Conservation (phyloP, 140 eudicot species). For the Senecio squalidus region DNA sequence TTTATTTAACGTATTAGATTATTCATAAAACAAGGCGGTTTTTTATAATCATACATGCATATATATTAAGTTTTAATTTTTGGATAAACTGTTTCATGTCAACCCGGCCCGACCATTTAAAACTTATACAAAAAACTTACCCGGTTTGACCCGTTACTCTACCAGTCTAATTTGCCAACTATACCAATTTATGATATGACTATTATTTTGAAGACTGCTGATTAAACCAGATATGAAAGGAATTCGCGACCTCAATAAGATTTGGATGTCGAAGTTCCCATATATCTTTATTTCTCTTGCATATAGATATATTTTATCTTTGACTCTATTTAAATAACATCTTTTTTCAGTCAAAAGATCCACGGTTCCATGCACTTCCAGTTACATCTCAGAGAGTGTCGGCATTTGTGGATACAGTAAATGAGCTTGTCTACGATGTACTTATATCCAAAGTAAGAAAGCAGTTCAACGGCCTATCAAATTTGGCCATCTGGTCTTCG, state of each 20-base stretch:
- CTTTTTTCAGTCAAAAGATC: constrained; percentile 74
- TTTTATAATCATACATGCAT: no score
- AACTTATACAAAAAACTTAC: no score
- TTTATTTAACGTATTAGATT: no score
- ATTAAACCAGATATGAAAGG: neutral
- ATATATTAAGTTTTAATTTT: no score
- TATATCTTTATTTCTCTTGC: neutral
- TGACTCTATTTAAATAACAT: neutral
- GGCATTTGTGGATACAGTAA: constrained; percentile 92
- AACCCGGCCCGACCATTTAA: no score
- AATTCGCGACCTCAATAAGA: neutral
- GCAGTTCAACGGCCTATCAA: constrained; percentile 67
- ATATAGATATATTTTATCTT: constrained; percentile 7
- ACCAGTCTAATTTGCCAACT: no score
- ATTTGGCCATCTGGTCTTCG: constrained; percentile 79
- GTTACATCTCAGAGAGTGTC: constrained; percentile 82
- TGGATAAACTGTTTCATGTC: no score
- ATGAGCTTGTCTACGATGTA: constrained; percentile 94
- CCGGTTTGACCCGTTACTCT: no score
- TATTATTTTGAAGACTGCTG: no score
- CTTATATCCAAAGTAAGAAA: constrained; percentile 90
- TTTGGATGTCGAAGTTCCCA: neutral
- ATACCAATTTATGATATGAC: no score
- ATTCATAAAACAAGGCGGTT: no score
- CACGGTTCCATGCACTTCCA: constrained; percentile 98